Base-by-base conservation (phyloP, 495 filamentous ascomycete species). In the Penicillium daleae region DNA sequence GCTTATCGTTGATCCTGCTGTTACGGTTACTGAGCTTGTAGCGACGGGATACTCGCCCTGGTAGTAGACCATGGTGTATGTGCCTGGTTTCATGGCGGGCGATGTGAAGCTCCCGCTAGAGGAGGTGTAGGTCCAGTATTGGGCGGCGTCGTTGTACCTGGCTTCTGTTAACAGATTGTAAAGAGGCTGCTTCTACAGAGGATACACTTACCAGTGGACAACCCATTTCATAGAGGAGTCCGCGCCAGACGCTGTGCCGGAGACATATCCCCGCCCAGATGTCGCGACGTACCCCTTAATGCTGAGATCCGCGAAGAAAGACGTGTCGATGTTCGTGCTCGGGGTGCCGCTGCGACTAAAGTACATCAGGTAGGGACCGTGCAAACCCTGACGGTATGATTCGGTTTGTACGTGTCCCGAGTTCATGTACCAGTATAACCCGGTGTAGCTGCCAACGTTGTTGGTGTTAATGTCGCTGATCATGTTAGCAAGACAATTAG, bases 381-480 rank as follows among this genome's bases (percentile, higher is more conserved):
- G 86, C n/a, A 90, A 77, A 26, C 87, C 87, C 75, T 79, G 84
- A 29, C 87, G 80, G 73, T 73, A 87, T 6, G 76, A 60, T 61
- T 90, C 87, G 4, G 86, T 89, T 70, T 88, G 83, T 10, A 85
- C 84, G 57, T 88, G 86, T 13, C 80, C 80, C 22, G 82, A 84
- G 75, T 88, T 88, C 87, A 89, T 90, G 71, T 89, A 90, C 78
- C 85, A 88, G 75, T 88, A 89, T 0, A 89, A 78, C 42, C 84
- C 83, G 10, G 83, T 87, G 50, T 80, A 83, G 6, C 66, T 73
- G 26, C 81, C 83, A 13, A 80, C 86, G 58, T 88, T 86, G 76
- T 90, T 90, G 53, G 78, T 70, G 66, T 90, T 80, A 74, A 90
- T 90, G 61, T 90, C 87, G 2, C 87, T 73, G 35, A 6, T 1